Conservation (phyloP, 306 rosid species). For the Vachellia pachyceras region DNA sequence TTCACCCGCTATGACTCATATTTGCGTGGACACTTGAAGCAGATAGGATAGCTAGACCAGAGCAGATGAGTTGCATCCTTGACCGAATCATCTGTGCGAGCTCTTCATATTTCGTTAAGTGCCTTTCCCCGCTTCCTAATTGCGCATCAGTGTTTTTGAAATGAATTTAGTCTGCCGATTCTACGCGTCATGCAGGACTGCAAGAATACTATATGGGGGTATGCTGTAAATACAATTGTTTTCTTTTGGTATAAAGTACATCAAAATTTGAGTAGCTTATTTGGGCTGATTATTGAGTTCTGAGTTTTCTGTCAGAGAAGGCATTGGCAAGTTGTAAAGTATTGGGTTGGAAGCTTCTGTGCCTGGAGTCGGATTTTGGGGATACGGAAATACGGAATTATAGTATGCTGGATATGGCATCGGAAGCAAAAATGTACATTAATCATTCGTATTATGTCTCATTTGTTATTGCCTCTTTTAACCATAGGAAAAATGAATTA, state of each 20-base stretch:
- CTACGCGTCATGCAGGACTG: constrained; percentile 45
- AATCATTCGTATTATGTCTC: background rate
- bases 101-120: constrained; percentile 7
- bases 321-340: constrained; percentile 26
- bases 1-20: constrained; percentile 18
- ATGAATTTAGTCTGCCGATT: constrained; percentile 27
- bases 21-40: constrained; percentile 41
- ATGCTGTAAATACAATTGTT: constrained; percentile 49
- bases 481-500: background rate
- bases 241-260: constrained; percentile 8
- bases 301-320: background rate
- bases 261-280: constrained; percentile 12
- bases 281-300: background rate
- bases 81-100: constrained; percentile 31
- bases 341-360: background rate
- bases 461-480: background rate
- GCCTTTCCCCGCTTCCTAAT: constrained; percentile 29
- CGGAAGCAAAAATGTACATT: background rate
- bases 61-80: constrained; percentile 13
- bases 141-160: background rate
- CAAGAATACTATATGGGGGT: constrained; percentile 30
- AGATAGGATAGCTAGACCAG: constrained; percentile 36
- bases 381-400: background rate
- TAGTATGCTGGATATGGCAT: constrained; percentile 1
- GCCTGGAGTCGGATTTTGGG: constrained; percentile 35